Evolutionary conservation across 805 yeast genomes (phyloP).

Genomic region (Ogataea pilisensis): DNA sequence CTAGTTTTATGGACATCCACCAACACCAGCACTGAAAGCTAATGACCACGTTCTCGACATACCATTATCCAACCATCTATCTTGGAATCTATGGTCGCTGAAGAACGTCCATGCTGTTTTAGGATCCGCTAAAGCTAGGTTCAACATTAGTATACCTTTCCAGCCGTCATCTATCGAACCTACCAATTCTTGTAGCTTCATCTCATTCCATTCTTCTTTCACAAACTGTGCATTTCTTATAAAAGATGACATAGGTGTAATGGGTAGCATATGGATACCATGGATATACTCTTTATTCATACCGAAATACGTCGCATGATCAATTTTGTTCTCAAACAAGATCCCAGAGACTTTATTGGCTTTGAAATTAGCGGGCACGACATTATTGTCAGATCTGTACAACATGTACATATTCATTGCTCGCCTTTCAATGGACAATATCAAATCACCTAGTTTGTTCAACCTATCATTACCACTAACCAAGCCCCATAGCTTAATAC

Average conservation of each 20-base stretch:
- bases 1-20: constrained; percentile 18
- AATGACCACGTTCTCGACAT: constrained; percentile 61
- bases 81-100: constrained; percentile 29
- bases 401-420: constrained; percentile 56
- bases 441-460: constrained; percentile 53
- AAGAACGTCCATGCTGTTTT: constrained; percentile 39
- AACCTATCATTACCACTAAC: constrained; percentile 50
- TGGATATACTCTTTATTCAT: constrained; percentile 57
- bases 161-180: constrained; percentile 50
- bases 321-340: constrained; percentile 66
- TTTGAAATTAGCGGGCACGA: constrained; percentile 48
- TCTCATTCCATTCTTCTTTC: constrained; percentile 39
- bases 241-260: constrained; percentile 56
- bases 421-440: constrained; percentile 50
- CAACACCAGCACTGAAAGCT: constrained; percentile 54
- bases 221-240: constrained; percentile 51
- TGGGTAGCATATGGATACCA: constrained; percentile 77
- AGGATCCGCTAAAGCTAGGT: constrained; percentile 44
- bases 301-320: constrained; percentile 72
- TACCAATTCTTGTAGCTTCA: constrained; percentile 31
- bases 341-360: constrained; percentile 67
- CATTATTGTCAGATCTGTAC: constrained; percentile 41
- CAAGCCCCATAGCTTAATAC: constrained; percentile 64
- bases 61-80: constrained; percentile 51
- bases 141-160: constrained; percentile 52